These are phyloP conservation scores for Davidsoniella virescens DNA, from an alignment of 2,329 filamentous ascomycete species.

Conservation along the genomic window DNA sequence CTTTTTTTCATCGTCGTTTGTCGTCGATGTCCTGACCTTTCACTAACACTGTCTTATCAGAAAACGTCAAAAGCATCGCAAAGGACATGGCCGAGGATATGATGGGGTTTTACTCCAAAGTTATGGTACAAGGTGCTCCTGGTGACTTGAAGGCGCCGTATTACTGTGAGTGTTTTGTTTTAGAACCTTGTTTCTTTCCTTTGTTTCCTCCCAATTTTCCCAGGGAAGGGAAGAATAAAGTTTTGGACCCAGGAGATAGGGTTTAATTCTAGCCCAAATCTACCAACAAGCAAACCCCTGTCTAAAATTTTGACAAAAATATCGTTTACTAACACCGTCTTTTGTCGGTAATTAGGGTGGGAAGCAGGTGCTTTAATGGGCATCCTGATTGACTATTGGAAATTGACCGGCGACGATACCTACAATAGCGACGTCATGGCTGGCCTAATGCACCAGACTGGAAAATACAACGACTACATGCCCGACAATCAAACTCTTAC, in stretches of 20 bases:
- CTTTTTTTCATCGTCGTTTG: neutral
- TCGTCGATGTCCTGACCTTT: neutral
- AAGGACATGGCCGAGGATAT: conserved; percentile 36
- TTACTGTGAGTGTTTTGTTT: conserved; percentile 9
- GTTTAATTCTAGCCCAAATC: too few species aligned
- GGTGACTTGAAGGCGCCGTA: conserved; percentile 19
- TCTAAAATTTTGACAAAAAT: neutral
- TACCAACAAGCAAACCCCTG: neutral
- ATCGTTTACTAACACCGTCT: conserved; percentile 14
- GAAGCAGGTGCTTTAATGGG: conserved; percentile 58
- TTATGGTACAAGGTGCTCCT: conserved; percentile 11
- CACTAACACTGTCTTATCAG: conserved; percentile 20
- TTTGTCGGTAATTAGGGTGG: conserved; percentile 40
- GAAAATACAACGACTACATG: conserved; percentile 60
- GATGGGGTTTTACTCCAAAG: conserved; percentile 22
- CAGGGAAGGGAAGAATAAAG: neutral
- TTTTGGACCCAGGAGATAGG: too few species aligned
- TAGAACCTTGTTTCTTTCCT: neutral
- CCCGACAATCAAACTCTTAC: conserved; percentile 53
- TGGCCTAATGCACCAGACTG: conserved; percentile 59
- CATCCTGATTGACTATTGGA: conserved; percentile 69
- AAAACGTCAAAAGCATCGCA: conserved; percentile 32
- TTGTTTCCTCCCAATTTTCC: neutral
- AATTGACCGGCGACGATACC: conserved; percentile 55
- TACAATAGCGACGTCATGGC: conserved; percentile 54